phyloP scores from a whole-genome alignment of 2,329 filamentous ascomycete genomes.

The Monosporascus cannonballus region DNA sequence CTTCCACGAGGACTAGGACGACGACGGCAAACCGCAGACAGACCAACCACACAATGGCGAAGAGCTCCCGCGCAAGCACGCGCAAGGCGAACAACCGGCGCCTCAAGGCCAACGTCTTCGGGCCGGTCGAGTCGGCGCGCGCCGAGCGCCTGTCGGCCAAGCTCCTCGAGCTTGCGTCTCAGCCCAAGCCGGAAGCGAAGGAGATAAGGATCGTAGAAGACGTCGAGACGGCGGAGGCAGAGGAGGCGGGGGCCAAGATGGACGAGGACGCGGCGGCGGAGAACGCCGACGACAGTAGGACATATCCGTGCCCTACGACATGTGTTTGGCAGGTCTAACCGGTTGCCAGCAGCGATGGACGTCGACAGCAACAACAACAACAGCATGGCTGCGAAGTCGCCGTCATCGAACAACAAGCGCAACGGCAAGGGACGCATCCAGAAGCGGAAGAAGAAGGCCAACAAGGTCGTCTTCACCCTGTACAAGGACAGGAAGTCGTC shows the following conservation, averaged over 20 bases:
- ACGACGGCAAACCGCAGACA: background rate
- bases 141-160: slow-evolving; percentile 81
- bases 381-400: slow-evolving; percentile 2
- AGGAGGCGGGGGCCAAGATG: slow-evolving; percentile 9
- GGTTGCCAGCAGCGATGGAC: slow-evolving; percentile 45
- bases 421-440: slow-evolving; percentile 46
- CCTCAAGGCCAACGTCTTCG: slow-evolving; percentile 77
- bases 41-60: slow-evolving; percentile 62
- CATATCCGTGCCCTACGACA: slow-evolving; percentile 12
- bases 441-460: slow-evolving; percentile 48
- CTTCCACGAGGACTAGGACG: background rate
- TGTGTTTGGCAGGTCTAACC: slow-evolving; percentile 7
- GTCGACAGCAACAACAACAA: slow-evolving; percentile 40
- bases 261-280: slow-evolving; percentile 22
- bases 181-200: slow-evolving; percentile 59
- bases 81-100: slow-evolving; percentile 78
- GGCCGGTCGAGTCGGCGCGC: slow-evolving; percentile 72
- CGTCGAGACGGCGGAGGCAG: slow-evolving; percentile 8
- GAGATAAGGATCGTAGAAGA: slow-evolving; percentile 43
- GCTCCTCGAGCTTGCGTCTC: slow-evolving; percentile 70
- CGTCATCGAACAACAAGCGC: slow-evolving; percentile 28
- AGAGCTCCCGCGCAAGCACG: slow-evolving; percentile 72
- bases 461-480: slow-evolving; percentile 54
- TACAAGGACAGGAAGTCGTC: slow-evolving; percentile 46
- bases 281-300: slow-evolving; percentile 25